Evolutionary conservation across 495 filamentous ascomycete genomes (phyloP).

Genomic region (Melanomma pulvis-pyrius): DNA sequence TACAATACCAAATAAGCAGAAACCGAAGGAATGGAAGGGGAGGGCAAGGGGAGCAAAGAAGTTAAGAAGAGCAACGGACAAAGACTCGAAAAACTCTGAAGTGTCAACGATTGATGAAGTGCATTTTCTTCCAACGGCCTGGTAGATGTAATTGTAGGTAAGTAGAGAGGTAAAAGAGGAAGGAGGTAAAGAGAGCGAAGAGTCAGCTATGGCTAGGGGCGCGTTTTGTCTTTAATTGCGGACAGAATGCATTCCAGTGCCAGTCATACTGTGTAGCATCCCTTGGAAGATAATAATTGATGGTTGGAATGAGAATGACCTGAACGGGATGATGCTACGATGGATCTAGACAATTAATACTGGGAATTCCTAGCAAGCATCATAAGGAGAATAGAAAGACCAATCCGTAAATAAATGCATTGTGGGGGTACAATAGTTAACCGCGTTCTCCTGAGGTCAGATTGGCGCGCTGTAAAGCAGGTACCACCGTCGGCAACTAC

Average conservation of each 20-base stretch:
- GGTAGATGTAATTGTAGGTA: not conserved
- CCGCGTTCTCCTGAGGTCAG: too few relatives aligned
- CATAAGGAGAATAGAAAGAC: not conserved
- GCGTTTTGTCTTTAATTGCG: not conserved
- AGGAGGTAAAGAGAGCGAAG: not conserved
- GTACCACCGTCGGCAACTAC: too few relatives aligned
- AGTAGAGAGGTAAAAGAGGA: not conserved
- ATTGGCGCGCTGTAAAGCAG: too few relatives aligned
- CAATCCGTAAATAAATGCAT: too few relatives aligned
- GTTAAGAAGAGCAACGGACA: not conserved
- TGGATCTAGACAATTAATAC: not conserved
- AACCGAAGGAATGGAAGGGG: not conserved
- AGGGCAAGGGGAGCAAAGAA: not conserved
- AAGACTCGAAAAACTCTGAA: not conserved
- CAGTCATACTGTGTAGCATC: too few relatives aligned
- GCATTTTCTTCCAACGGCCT: not conserved
- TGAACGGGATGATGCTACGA: not conserved
- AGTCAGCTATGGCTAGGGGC: not conserved
- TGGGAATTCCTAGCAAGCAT: too few relatives aligned
- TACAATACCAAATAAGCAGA: not conserved
- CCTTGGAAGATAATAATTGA: too few relatives aligned
- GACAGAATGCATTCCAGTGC: not conserved
- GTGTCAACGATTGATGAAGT: not conserved
- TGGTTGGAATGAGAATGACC: not conserved
- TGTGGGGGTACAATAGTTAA: too few relatives aligned